Base-by-base conservation (phyloP, 495 filamentous ascomycete genomes). In the Podospora fimiseda region DNA sequence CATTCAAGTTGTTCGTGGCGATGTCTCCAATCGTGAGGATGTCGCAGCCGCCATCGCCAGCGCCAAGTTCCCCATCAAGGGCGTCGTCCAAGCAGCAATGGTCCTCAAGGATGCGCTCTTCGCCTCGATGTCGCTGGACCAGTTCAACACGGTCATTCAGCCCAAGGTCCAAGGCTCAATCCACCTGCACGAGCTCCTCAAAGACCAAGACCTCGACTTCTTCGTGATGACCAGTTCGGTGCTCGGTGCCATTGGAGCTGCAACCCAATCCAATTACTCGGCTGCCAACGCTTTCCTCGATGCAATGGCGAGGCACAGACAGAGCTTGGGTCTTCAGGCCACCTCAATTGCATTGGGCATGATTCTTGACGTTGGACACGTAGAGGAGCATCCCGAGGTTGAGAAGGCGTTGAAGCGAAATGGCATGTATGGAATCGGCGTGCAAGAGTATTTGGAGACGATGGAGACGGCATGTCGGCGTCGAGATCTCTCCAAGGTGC, bases 161-260 rank as follows among this genome's bases (percentile, higher is more conserved):
- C 70, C 76, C 4, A 78, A 78, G 57, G 68, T 77, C 13, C 23
- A 62, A 4, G 74, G 72, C 3, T 52, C 67, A 7, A 58, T 61
- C 59, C 68, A 80, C 51, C 49, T 82, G 9, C 77, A 82, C 50
- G 42, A 74, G n/a, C 24, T 43, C 3, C 65, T 80, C 14, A 21
- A 16, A 27, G 49, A 58, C 18, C 48, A 41, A 36, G 42, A 40
- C 0, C 66, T 83, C 1, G 79, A 81, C 52, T 84, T 84, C 63
- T 82, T 84, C 61, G 57, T 82, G 33, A 66, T 69, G 22, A 65
- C 80, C 3, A 76, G 73, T 22, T 83, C 80, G 5, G 59, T 77
- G 2, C 60, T 73, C 3, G 76, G 70, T 15, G 56, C 74, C 0
- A 57, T 80, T 18, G 80, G 80, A 1, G 72, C 60, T 44, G 51